Percentiles rank a stretch among this genome's conserved stretches.
Evolutionary conservation across 2,329 filamentous ascomycete genomes (phyloP).

Genomic region (Leptodontidium sp.): DNA sequence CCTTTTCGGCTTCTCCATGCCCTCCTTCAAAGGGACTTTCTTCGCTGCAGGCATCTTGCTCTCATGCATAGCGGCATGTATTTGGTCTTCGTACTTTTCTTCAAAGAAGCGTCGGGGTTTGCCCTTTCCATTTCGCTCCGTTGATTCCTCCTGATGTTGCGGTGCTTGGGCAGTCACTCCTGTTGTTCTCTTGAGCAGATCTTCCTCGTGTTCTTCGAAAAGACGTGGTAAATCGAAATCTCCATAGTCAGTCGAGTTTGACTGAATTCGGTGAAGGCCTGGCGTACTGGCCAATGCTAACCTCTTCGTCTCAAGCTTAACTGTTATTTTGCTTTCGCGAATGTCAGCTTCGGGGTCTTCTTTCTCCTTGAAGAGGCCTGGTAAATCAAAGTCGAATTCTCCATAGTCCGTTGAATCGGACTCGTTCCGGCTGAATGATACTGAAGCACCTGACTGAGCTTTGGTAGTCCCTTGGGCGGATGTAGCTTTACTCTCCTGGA

Average conservation of each 20-base stretch:
- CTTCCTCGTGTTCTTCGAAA: conserved; percentile 44
- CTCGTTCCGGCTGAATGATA: neutral
- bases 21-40: conserved; percentile 19
- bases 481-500: conserved; percentile 34
- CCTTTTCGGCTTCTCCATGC: conserved; percentile 13
- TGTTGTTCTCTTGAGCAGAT: conserved; percentile 3
- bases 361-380: conserved; percentile 1
- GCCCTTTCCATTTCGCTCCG: neutral
- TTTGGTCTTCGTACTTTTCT: conserved; percentile 43
- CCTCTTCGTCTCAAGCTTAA: conserved; percentile 5
- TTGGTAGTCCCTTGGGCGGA: neutral
- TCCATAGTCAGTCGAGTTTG: conserved; percentile 15
- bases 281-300: neutral
- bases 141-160: neutral
- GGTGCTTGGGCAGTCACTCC: neutral
- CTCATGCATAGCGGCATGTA: conserved; percentile 22
- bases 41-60: conserved; percentile 20
- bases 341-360: conserved; percentile 17
- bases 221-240: conserved; percentile 27
- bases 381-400: conserved; percentile 14
- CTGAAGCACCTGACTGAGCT: neutral
- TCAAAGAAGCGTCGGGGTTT: conserved; percentile 38
- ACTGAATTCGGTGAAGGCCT: neutral
- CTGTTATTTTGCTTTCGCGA: conserved; percentile 11
- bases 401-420: conserved; percentile 19